Evolutionary conservation across 768 basidiomycete genomes (phyloP).

Genomic region (Phanerodontia chrysosporium): DNA sequence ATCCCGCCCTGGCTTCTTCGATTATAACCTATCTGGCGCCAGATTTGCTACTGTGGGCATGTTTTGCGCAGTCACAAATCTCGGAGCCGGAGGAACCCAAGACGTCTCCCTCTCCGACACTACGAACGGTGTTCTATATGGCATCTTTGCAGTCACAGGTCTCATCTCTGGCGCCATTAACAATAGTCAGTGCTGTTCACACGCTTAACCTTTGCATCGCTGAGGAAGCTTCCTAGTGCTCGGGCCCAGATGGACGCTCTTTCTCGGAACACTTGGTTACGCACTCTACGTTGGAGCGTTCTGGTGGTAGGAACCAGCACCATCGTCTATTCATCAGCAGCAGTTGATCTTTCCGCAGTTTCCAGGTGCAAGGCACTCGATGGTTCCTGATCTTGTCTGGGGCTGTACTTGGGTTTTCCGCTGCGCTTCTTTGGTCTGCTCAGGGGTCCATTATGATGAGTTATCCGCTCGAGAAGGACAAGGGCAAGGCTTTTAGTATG

Average conservation of each 20-base stretch:
- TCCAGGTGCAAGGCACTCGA: slow-evolving; percentile 32
- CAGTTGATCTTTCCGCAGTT: slow-evolving; percentile 19
- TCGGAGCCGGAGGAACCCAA: slow-evolving; percentile 38
- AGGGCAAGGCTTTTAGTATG: slow-evolving; percentile 45
- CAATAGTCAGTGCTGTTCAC: slow-evolving; percentile 23
- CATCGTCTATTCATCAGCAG: not conserved
- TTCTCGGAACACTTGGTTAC: slow-evolving; percentile 49
- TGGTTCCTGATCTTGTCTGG: slow-evolving; percentile 49
- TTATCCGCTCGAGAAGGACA: slow-evolving; percentile 53
- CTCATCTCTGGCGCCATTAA: slow-evolving; percentile 36
- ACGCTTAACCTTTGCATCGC: not conserved
- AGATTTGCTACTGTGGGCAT: slow-evolving; percentile 36
- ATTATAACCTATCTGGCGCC: not conserved
- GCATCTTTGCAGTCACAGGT: slow-evolving; percentile 38
- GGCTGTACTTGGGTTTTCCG: slow-evolving; percentile 47
- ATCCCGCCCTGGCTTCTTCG: not conserved
- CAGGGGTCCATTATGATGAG: slow-evolving; percentile 53
- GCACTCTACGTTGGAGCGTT: slow-evolving; percentile 44
- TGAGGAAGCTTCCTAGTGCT: slow-evolving; percentile 27
- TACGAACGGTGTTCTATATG: slow-evolving; percentile 40
- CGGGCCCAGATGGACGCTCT: slow-evolving; percentile 46
- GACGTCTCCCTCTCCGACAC: slow-evolving; percentile 37
- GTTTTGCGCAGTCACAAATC: slow-evolving; percentile 34
- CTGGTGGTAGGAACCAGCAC: slow-evolving; percentile 32
- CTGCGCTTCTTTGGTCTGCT: slow-evolving; percentile 50